Percentiles rank a stretch among this genome's conserved stretches.
These are phyloP conservation scores for Erysimum cheiri DNA, from an alignment of 441 rosid genomes.

Conservation along the genomic window DNA sequence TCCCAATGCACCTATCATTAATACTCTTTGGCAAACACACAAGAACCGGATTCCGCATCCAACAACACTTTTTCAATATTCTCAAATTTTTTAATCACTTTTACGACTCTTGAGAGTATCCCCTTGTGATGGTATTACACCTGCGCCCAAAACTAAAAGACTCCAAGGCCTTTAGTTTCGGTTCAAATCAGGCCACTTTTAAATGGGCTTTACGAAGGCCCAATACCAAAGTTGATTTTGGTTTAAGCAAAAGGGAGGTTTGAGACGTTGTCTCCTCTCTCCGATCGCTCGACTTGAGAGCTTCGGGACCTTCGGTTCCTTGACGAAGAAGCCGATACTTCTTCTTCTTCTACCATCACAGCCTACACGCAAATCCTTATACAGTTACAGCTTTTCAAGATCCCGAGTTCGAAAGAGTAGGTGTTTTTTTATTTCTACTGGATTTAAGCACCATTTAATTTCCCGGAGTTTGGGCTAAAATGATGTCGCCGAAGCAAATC, in stretches of 20 bases:
- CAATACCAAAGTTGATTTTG: too few species aligned
- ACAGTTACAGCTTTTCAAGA: not conserved
- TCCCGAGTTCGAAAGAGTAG: slow-evolving; percentile 7
- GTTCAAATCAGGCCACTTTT: not conserved
- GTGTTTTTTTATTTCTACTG: not conserved
- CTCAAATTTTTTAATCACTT: too few species aligned
- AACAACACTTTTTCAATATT: too few species aligned
- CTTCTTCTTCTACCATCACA: slow-evolving; percentile 6
- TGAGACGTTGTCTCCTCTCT: not conserved
- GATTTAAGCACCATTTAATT: slow-evolving; percentile 14
- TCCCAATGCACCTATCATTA: too few species aligned
- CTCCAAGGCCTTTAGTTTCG: not conserved
- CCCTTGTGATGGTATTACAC: too few species aligned
- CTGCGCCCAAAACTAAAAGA: not conserved
- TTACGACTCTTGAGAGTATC: too few species aligned
- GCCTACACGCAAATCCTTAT: not conserved
- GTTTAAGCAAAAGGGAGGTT: too few species aligned
- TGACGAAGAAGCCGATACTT: slow-evolving; percentile 38
- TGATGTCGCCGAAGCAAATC: slow-evolving; percentile 81
- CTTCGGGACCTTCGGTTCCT: slow-evolving; percentile 23
- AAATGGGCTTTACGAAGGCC: slow-evolving; percentile 29
- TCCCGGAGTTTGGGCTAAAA: slow-evolving; percentile 27
- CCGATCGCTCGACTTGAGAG: slow-evolving; percentile 12
- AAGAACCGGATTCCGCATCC: too few species aligned
- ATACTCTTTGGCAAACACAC: too few species aligned